Base-by-base conservation (phyloP, 2,329 filamentous ascomycete genomes). In the Zymoseptoria pseudotritici region DNA sequence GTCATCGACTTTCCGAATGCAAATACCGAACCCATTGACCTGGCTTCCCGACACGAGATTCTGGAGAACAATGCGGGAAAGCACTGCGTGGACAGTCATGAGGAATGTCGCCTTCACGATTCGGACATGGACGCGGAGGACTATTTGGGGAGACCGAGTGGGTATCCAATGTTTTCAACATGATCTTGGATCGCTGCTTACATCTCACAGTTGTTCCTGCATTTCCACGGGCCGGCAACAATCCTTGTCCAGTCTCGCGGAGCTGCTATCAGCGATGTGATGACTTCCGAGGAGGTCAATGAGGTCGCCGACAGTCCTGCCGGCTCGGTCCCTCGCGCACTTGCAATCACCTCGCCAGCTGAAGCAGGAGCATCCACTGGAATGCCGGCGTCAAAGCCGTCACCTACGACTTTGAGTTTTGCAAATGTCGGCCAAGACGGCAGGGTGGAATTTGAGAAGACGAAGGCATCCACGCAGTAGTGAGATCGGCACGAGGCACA, bases 141-240 rank as follows among this genome's bases (percentile, higher is more conserved):
- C 90, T 1, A 89, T 99, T 59, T 97, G 91, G 90, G 94, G 94
- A 21, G 94, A 99, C 72, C 79, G 93, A 63, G 84, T 86, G 77
- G 67, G 79, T 68, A 11, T 53, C 29, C 19, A 24, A 4, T 31
- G 49, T 13, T n/a, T 3, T 13, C 49, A 22, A 22, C 8, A 17
- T 24, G 2, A 31, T 31, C 2, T 59, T n/a, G 7, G 21, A 20
- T 20, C 11, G 21, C 52, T 11, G 31, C 55, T 63, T 49, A 61
- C 56, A 36, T 50, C 20, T 8, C 21, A 46, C 62, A 85, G 76
- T 80, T 97, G 24, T 97, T 97, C 75, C 79, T 99, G 31, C 89
- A 90, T 70, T 97, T 99, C 72, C 83, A 87, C 59, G 94, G 94
- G 0, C 94, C 94, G 1, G 84, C 84, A 5, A 97, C 89, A 2